Conservation (phyloP, 129 eudicot genomes). For the Gnaphalium uliginosum region DNA sequence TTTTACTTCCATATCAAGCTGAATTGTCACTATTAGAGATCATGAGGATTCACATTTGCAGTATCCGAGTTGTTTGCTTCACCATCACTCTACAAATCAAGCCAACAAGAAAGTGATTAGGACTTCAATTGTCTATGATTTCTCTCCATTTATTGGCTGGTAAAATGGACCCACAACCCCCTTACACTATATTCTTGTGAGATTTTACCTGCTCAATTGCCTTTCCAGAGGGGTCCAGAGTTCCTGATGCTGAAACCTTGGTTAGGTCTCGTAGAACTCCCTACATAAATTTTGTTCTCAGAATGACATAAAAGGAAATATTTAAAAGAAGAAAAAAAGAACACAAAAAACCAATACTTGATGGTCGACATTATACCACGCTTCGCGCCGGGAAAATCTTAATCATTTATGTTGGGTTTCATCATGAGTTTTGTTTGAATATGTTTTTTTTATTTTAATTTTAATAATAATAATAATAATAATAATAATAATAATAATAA, state of each 20-base stretch:
- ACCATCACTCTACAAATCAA: constrained; percentile 46
- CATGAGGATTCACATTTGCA: constrained; percentile 35
- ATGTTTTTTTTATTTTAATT: no score
- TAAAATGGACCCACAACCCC: neutral
- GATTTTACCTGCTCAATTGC: constrained; percentile 40
- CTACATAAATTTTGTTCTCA: constrained; percentile 35
- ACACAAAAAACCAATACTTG: neutral
- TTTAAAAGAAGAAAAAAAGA: neutral
- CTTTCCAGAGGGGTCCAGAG: constrained; percentile 52
- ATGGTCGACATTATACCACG: no score
- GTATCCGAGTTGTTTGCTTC: constrained; percentile 50
- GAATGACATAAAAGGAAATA: neutral
- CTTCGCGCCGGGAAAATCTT: no score
- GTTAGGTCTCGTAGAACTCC: constrained; percentile 70
- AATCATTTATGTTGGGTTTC: no score
- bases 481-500: no score
- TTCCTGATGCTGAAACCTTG: constrained; percentile 52
- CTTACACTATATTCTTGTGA: neutral
- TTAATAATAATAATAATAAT: no score
- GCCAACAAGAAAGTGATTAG: neutral
- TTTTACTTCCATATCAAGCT: constrained; percentile 4
- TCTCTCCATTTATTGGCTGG: neutral
- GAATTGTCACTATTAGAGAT: constrained; percentile 43
- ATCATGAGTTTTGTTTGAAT: no score
- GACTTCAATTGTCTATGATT: neutral